Conservation (phyloP, 768 basidiomycete genomes). For the Mycena leptocephala region DNA sequence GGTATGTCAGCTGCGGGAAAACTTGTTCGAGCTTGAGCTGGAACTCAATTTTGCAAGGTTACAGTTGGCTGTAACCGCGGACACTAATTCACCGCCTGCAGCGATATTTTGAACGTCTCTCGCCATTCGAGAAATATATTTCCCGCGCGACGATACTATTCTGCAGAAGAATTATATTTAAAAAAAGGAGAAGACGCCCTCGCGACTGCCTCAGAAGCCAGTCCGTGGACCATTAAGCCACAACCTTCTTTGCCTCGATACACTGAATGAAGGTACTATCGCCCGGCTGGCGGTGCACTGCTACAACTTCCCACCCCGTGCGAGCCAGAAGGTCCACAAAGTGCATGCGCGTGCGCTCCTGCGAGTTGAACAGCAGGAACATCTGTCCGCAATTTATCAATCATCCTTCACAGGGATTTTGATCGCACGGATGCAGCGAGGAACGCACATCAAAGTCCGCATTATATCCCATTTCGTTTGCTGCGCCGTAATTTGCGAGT, state of each 20-base stretch:
- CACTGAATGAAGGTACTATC: conserved; percentile 39
- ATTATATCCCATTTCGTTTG: conserved; percentile 53
- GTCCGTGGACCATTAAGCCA: no score
- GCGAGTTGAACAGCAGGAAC: conserved; percentile 56
- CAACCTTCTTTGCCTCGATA: conserved; percentile 40
- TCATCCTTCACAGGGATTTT: background rate
- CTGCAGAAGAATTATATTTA: no score
- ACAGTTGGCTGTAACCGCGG: no score
- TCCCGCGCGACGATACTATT: no score
- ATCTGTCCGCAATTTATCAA: conserved; percentile 46
- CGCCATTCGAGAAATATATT: no score
- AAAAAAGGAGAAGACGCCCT: no score
- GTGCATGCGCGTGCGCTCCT: conserved; percentile 56
- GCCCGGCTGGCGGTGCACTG: conserved; percentile 41
- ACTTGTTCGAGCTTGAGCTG: no score
- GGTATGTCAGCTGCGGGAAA: no score
- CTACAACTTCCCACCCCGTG: conserved; percentile 53
- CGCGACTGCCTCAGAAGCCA: no score
- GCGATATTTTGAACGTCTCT: no score
- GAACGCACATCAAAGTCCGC: conserved; percentile 54
- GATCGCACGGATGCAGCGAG: background rate
- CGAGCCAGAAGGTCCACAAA: conserved; percentile 44
- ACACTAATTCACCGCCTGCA: no score
- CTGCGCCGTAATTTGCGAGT: conserved; percentile 57
- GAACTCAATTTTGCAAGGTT: no score